Percentiles rank a stretch among this genome's conserved stretches.
Conservation (phyloP, 176 grass and related monocot species). For the Guadua angustifolia region DNA sequence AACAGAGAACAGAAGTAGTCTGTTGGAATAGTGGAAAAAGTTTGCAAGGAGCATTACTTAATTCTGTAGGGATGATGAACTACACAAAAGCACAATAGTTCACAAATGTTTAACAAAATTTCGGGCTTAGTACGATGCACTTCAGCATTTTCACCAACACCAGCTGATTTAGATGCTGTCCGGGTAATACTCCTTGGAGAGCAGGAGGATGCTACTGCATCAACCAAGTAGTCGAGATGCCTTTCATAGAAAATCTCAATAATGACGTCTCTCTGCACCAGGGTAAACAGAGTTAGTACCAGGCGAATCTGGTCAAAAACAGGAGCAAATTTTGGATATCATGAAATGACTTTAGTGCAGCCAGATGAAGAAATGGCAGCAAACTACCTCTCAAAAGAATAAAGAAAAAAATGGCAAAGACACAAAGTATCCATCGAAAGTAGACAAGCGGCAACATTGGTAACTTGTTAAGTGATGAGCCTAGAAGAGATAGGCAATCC, state of each 20-base stretch:
- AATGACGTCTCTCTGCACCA: constrained; percentile 78
- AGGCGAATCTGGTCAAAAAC: constrained; percentile 33
- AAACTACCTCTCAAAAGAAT: constrained; percentile 18
- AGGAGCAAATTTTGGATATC: constrained; percentile 18
- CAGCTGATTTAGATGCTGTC: constrained; percentile 43
- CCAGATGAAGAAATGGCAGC: constrained; percentile 2
- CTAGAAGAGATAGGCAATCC: constrained; percentile 1
- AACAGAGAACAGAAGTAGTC: constrained; percentile 27
- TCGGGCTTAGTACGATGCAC: constrained; percentile 64
- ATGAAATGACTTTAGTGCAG: constrained; percentile 16
- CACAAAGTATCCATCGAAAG: constrained; percentile 15
- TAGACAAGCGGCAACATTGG: not conserved
- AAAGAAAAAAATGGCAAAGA: constrained; percentile 10
- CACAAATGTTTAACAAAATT: constrained; percentile 95
- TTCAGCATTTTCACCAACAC: constrained; percentile 51
- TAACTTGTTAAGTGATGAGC: constrained; percentile 7
- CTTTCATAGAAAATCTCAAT: constrained; percentile 99
- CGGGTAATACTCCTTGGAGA: constrained; percentile 48
- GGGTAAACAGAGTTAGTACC: constrained; percentile 44
- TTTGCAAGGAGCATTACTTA: constrained; percentile 67
- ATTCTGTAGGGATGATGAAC: constrained; percentile 95
- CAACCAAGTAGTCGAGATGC: constrained; percentile 90
- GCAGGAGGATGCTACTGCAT: constrained; percentile 93
- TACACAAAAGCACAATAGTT: constrained; percentile 95
- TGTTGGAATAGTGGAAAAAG: constrained; percentile 31